phyloP scores from a whole-genome alignment of 257 asterid species.

The Echium plantagineum region DNA sequence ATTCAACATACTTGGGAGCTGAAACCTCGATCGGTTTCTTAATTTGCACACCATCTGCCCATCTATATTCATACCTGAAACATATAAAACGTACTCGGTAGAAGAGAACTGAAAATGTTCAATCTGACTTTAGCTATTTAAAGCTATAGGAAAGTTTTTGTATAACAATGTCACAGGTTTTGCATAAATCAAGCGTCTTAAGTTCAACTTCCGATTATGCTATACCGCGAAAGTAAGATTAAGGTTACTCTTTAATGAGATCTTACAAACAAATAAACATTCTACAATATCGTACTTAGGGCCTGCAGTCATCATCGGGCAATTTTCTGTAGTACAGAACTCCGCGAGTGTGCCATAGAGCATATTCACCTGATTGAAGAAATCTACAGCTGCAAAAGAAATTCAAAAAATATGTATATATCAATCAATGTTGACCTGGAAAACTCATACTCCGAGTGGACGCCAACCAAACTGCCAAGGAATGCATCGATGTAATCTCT shows the following conservation, averaged over 20 bases:
- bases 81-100: not conserved
- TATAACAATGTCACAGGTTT: too few species aligned
- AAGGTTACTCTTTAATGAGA: not conserved
- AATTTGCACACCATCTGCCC: conserved; percentile 91
- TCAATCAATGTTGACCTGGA: conserved; percentile 19
- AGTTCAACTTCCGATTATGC: not conserved
- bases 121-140: not conserved
- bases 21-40: conserved; percentile 91
- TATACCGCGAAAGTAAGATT: too few species aligned
- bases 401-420: conserved; percentile 18
- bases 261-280: not conserved
- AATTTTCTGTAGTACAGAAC: conserved; percentile 82
- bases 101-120: not conserved
- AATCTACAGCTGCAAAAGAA: conserved; percentile 71
- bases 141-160: too few species aligned
- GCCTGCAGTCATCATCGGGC: conserved; percentile 97
- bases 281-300: conserved; percentile 58
- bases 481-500: not conserved
- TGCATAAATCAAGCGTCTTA: not conserved
- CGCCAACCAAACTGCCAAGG: conserved; percentile 6
- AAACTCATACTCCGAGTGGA: not conserved
- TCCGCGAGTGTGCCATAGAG: conserved; percentile 90
- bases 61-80: conserved; percentile 74
- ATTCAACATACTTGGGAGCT: conserved; percentile 87
- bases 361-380: conserved; percentile 94